phyloP scores from a whole-genome alignment of 306 rosid species.

The Clitoria ternatea region DNA sequence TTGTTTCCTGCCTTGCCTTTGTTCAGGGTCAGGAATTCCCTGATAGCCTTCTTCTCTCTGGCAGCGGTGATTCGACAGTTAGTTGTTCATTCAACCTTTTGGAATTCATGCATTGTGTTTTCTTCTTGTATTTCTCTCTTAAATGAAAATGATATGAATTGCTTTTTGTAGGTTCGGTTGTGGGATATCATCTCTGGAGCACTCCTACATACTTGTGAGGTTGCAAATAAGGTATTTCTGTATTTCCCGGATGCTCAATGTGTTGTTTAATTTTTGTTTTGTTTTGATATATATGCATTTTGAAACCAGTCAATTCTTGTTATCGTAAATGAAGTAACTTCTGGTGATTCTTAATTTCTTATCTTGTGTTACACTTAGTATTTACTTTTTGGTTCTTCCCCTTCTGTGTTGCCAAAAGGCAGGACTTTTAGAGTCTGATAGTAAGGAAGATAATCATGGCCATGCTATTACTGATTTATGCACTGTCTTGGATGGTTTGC shows the following conservation, averaged over 20 bases:
- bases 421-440: constrained; percentile 66
- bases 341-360: not conserved
- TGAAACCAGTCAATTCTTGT: not conserved
- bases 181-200: constrained; percentile 77
- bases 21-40: constrained; percentile 53
- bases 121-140: constrained; percentile 19
- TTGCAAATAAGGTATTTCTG: constrained; percentile 60
- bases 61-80: constrained; percentile 92
- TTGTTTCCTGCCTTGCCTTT: constrained; percentile 77
- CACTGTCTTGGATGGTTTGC: constrained; percentile 51
- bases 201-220: constrained; percentile 72
- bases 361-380: not conserved
- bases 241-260: not conserved
- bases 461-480: constrained; percentile 67
- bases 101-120: constrained; percentile 1
- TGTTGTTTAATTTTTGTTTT: not conserved
- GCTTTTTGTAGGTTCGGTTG: constrained; percentile 63
- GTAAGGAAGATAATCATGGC: constrained; percentile 46
- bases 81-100: constrained; percentile 29
- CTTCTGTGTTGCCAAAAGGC: constrained; percentile 60
- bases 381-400: constrained; percentile 31
- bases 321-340: constrained; percentile 2
- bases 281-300: not conserved
- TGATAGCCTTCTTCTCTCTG: constrained; percentile 71
- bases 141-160: constrained; percentile 3